Evolutionary conservation across 768 basidiomycete genomes (phyloP).

Genomic region (Macrolepiota albuminosa): DNA sequence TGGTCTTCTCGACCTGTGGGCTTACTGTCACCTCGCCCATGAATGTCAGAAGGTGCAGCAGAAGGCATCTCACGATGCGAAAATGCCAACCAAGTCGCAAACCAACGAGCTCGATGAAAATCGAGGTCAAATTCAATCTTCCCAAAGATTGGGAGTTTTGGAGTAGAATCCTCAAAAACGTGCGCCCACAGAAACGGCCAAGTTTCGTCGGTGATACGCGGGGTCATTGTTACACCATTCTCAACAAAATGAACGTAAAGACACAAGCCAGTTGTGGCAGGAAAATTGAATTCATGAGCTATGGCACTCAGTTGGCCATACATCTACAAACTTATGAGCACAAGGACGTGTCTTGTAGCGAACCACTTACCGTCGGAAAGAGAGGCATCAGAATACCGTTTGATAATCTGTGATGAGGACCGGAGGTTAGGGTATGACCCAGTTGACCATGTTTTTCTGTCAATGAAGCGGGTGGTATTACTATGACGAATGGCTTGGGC

Average conservation of each 20-base stretch:
- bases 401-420: conserved; percentile 54
- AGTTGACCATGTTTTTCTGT: conserved; percentile 54
- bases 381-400: conserved; percentile 74
- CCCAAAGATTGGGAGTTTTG: conserved; percentile 61
- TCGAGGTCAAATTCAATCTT: conserved; percentile 89
- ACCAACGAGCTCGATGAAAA: conserved; percentile 71
- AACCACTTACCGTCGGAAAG: conserved; percentile 54
- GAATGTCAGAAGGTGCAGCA: conserved; percentile 35
- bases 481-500: conserved; percentile 56
- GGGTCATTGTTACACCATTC: conserved; percentile 49
- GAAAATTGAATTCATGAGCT: conserved; percentile 78
- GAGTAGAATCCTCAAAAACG: conserved; percentile 40
- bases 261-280: conserved; percentile 70
- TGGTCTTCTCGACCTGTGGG: conserved; percentile 37
- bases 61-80: conserved; percentile 37
- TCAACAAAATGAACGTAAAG: conserved; percentile 70
- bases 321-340: conserved; percentile 41
- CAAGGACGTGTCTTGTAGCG: background rate
- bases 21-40: conserved; percentile 52
- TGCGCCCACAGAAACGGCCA: conserved; percentile 73
- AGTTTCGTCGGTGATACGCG: conserved; percentile 72
- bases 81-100: conserved; percentile 61
- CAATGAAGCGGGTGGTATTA: conserved; percentile 60
- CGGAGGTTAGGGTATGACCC: conserved; percentile 52
- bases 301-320: conserved; percentile 74